Percentiles rank a stretch among this genome's conserved stretches.
Evolutionary conservation across 2,329 filamentous ascomycete genomes (phyloP).

Genomic region (Blastomyces parvus): DNA sequence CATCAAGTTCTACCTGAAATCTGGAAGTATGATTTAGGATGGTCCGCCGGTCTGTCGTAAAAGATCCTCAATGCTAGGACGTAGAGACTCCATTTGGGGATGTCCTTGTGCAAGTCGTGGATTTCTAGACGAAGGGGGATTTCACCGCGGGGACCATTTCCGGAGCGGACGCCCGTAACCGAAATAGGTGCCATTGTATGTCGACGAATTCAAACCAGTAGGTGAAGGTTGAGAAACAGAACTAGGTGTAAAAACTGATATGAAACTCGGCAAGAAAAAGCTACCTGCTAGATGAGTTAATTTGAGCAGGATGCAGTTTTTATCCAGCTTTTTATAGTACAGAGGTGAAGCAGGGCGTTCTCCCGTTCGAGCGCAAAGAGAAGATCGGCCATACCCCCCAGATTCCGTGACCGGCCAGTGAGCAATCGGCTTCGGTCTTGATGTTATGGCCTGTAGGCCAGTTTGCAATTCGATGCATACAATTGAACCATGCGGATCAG

Average conservation of each 20-base stretch:
- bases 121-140: slow-evolving; percentile 5
- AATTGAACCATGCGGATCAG: background rate
- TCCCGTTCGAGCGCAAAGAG: background rate
- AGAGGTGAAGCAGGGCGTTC: background rate
- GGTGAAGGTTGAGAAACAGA: background rate
- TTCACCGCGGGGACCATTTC: slow-evolving; percentile 3
- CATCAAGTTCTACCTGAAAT: slow-evolving; percentile 2
- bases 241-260: background rate
- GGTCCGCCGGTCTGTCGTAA: background rate
- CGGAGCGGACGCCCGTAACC: slow-evolving; percentile 2
- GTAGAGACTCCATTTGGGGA: slow-evolving; percentile 6
- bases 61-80: slow-evolving; percentile 7
- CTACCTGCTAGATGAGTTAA: background rate
- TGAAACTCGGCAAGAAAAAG: background rate
- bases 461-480: slow-evolving; percentile 2
- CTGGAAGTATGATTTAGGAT: slow-evolving; percentile 7
- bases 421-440: background rate
- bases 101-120: slow-evolving; percentile 1
- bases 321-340: background rate
- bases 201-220: background rate
- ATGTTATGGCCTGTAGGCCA: background rate
- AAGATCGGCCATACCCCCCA: background rate
- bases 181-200: slow-evolving; percentile 6
- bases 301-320: background rate
- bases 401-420: background rate